Conservation (phyloP, 1,284 basidiomycete genomes). For the Veloboletus limbatus region DNA sequence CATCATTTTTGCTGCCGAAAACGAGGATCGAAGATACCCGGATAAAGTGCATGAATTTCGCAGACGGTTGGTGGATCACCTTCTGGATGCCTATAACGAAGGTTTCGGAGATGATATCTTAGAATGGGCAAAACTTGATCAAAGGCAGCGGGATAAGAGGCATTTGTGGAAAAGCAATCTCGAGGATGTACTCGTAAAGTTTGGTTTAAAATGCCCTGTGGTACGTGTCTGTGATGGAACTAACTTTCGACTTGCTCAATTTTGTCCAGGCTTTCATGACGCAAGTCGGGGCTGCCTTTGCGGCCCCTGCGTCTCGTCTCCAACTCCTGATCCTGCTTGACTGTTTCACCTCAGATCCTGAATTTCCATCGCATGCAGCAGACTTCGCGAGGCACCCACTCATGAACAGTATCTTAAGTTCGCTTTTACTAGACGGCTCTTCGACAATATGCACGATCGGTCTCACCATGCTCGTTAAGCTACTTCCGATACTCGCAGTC, state of each 20-base stretch:
- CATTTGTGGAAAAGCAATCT: conserved; percentile 72
- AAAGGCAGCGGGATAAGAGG: conserved; percentile 55
- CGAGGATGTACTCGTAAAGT: conserved; percentile 66
- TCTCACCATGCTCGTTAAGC: conserved; percentile 60
- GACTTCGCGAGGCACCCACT: conserved; percentile 62
- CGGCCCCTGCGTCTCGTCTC: conserved; percentile 55
- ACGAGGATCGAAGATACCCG: conserved; percentile 42
- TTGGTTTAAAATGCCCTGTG: conserved; percentile 57
- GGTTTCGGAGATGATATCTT: conserved; percentile 67
- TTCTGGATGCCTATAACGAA: conserved; percentile 72
- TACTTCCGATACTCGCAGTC: conserved; percentile 71
- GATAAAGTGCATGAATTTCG: conserved; percentile 63
- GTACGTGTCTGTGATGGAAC: conserved; percentile 41
- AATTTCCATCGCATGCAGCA: conserved; percentile 47
- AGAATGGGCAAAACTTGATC: conserved; percentile 66
- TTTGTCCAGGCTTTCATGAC: conserved; percentile 58
- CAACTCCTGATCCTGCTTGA: conserved; percentile 66
- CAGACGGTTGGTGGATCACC: conserved; percentile 63
- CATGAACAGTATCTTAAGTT: conserved; percentile 57
- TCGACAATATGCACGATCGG: conserved; percentile 64
- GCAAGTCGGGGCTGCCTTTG: conserved; percentile 61
- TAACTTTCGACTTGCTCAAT: conserved; percentile 14
- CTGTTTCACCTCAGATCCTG: conserved; percentile 51
- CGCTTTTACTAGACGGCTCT: conserved; percentile 68
- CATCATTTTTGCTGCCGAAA: conserved; percentile 57